A percentile compares a stretch with the other conserved stretches of the same genome.
Evolutionary conservation across 2,329 filamentous ascomycete species (phyloP).

Genomic region (Colletotrichum lini): DNA sequence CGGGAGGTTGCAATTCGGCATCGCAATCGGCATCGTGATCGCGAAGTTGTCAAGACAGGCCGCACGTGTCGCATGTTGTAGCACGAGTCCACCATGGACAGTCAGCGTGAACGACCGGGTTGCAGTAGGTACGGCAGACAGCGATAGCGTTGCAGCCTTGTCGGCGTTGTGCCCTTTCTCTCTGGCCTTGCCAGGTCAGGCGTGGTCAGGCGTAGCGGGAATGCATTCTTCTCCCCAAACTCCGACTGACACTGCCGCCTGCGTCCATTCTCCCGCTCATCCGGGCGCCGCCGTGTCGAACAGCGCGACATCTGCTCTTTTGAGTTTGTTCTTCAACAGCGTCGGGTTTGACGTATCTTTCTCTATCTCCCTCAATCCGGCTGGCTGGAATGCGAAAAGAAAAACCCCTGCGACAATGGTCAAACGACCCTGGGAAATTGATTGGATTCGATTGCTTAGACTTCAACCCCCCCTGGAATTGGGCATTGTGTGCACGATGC

Average conservation of each 20-base stretch:
- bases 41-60: not conserved
- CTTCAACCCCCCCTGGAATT: not conserved
- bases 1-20: not conserved
- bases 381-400: not conserved
- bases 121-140: not conserved
- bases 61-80: not conserved
- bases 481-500: not conserved
- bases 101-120: not conserved
- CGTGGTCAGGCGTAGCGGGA: not conserved
- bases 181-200: too few relatives aligned
- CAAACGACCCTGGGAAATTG: not conserved
- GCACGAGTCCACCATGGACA: too few relatives aligned
- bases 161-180: too few relatives aligned
- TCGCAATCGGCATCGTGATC: slow-evolving; percentile 9
- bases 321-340: slow-evolving; percentile 26
- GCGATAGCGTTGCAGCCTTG: not conserved
- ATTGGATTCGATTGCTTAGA: not conserved
- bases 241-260: not conserved
- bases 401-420: not conserved
- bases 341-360: not conserved
- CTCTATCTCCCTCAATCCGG: too few relatives aligned
- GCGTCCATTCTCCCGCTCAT: not conserved
- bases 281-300: not conserved
- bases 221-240: not conserved
- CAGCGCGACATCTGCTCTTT: not conserved